A percentile compares a stretch with the other conserved stretches of the same genome.
Evolutionary conservation across 2,329 filamentous ascomycete species (phyloP).

Genomic region (Colletotrichum theobromicola): DNA sequence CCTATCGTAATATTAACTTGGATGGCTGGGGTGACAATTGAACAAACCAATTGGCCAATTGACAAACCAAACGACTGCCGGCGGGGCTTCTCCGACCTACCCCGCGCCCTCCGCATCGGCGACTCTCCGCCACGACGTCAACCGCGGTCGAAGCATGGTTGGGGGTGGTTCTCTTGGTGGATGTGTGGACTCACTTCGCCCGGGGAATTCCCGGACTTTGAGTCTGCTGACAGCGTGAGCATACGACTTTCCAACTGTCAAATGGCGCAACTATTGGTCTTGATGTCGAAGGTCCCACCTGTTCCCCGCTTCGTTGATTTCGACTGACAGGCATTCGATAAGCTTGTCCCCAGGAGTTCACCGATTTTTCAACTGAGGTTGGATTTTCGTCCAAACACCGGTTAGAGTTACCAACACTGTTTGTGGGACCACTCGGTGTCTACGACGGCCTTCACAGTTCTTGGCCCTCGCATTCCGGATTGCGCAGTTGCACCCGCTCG

Average conservation of each 20-base stretch:
- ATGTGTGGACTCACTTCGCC: not conserved
- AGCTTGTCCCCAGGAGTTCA: not conserved
- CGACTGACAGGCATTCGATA: not conserved
- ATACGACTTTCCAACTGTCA: not conserved
- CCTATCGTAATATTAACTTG: not conserved
- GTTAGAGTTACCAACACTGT: not conserved
- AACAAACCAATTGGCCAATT: not conserved
- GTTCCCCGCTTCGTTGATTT: not conserved
- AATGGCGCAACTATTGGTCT: not conserved
- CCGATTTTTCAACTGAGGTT: not conserved
- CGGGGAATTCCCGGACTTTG: not conserved
- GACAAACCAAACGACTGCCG: not conserved
- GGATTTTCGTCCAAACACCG: not conserved
- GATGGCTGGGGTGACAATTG: not conserved
- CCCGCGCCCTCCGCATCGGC: conserved; percentile 16
- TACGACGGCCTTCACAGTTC: not conserved
- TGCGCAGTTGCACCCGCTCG: not conserved
- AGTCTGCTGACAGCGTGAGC: not conserved
- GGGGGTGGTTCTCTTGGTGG: not conserved
- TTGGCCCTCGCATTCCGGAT: not conserved
- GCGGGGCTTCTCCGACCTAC: not conserved
- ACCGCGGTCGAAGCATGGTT: not conserved
- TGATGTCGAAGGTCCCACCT: not conserved
- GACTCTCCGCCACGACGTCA: not conserved
- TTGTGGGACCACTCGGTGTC: not conserved